A percentile compares a stretch with the other conserved stretches of the same genome.
phyloP scores from a whole-genome alignment of 352 stramenopile genomes.

The Phytopythium cucurbitacearum region DNA sequence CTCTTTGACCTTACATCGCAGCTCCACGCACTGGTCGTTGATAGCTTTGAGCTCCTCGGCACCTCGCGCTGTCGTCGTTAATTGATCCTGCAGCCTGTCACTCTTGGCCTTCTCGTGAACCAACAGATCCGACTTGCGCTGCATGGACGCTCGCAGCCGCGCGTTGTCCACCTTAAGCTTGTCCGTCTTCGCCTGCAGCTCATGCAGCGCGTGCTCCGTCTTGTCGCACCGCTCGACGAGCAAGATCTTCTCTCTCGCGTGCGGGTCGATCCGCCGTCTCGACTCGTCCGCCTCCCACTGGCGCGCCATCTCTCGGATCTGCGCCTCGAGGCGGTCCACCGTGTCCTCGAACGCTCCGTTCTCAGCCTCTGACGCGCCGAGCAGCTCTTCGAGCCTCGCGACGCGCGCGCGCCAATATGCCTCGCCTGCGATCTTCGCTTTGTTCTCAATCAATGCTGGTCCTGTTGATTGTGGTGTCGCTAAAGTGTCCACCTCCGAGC shows the following conservation, averaged over 20 bases:
- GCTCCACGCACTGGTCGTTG: slow-evolving; percentile 19
- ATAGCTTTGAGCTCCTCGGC: slow-evolving; percentile 13
- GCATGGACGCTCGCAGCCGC: slow-evolving; percentile 26
- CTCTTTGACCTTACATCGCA: slow-evolving; percentile 39
- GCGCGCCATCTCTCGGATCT: slow-evolving; percentile 34
- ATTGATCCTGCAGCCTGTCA: slow-evolving; percentile 17
- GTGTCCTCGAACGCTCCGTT: slow-evolving; percentile 52
- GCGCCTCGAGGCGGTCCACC: slow-evolving; percentile 27
- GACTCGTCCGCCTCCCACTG: slow-evolving; percentile 14
- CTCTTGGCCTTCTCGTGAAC: slow-evolving; percentile 31
- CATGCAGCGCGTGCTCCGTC: slow-evolving; percentile 21
- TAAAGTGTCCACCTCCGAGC: too few relatives aligned
- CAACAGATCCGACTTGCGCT: slow-evolving; percentile 52
- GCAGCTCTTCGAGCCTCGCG: slow-evolving; percentile 29
- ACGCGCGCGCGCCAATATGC: slow-evolving; percentile 22
- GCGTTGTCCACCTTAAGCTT: slow-evolving; percentile 24
- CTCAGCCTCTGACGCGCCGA: slow-evolving; percentile 26
- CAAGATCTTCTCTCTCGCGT: slow-evolving; percentile 8
- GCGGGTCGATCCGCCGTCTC: slow-evolving; percentile 10
- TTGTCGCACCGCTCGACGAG: slow-evolving; percentile 9
- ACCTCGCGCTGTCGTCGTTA: slow-evolving; percentile 20
- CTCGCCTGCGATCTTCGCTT: slow-evolving; percentile 6
- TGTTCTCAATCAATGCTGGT: slow-evolving; percentile 4
- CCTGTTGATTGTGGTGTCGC: too few relatives aligned
- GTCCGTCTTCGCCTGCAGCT: slow-evolving; percentile 24